Percentiles rank a stretch among this genome's conserved stretches.
Conservation (phyloP, 768 basidiomycete genomes). For the Coprinopsis marcescibilis region DNA sequence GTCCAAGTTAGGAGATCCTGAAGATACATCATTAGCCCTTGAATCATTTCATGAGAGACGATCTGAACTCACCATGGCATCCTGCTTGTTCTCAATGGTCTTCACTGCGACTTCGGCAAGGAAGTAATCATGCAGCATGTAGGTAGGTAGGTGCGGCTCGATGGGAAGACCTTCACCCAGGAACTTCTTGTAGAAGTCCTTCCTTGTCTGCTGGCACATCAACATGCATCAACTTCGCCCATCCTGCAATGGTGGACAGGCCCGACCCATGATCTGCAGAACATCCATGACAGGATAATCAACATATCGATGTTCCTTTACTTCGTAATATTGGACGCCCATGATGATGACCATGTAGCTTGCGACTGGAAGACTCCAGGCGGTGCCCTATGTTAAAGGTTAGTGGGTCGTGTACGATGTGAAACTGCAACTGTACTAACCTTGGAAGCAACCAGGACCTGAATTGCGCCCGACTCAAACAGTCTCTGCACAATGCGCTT, state of each 20-base stretch:
- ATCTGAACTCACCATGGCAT: constrained; percentile 67
- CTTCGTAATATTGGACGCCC: constrained; percentile 97
- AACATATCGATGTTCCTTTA: constrained; percentile 95
- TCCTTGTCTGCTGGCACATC: constrained; percentile 96
- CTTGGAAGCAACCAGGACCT: constrained; percentile 91
- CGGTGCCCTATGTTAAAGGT: constrained; percentile 62
- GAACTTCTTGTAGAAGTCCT: constrained; percentile 99
- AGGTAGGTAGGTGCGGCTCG: constrained; percentile 88
- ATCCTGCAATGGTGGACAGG: constrained; percentile 86
- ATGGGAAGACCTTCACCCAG: constrained; percentile 95
- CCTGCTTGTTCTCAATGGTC: constrained; percentile 99
- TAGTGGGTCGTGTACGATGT: neutral
- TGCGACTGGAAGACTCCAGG: constrained; percentile 91
- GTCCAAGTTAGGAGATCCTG: constrained; percentile 98
- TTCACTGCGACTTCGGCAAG: constrained; percentile 97
- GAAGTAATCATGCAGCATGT: constrained; percentile 94
- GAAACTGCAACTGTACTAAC: constrained; percentile 31
- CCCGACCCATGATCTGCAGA: constrained; percentile 98
- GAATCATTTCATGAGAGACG: neutral
- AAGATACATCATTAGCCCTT: neutral
- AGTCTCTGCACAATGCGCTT: constrained; percentile 89
- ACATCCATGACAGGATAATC: constrained; percentile 99
- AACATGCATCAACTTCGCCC: constrained; percentile 88
- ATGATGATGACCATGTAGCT: constrained; percentile 99
- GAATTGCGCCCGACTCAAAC: constrained; percentile 92